Conservation (phyloP, 495 filamentous ascomycete species). For the Pyronema omphalodes region DNA sequence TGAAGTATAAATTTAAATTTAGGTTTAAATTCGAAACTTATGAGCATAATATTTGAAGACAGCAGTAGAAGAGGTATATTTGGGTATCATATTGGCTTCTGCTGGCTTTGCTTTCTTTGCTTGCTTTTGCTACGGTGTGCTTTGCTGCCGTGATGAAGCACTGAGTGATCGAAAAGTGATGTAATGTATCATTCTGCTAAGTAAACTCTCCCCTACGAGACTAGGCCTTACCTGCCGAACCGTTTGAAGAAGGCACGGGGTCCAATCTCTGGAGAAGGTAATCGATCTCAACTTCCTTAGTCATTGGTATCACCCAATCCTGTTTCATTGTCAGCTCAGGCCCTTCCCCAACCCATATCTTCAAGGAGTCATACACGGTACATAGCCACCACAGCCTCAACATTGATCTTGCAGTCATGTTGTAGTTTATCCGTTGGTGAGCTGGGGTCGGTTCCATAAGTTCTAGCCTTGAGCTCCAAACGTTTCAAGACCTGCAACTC, state of each 20-base stretch:
- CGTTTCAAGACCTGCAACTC: constrained; percentile 85
- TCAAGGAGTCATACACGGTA: constrained; percentile 44
- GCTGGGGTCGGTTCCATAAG: constrained; percentile 83
- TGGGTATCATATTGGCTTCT: too few species aligned
- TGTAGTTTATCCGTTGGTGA: constrained; percentile 20
- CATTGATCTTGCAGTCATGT: constrained; percentile 56
- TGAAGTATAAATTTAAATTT: too few species aligned
- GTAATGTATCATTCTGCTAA: too few species aligned
- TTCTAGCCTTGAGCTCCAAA: constrained; percentile 75
- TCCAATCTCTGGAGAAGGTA: constrained; percentile 89
- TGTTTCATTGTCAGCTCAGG: constrained; percentile 16
- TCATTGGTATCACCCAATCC: constrained; percentile 88
- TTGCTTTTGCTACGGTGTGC: too few species aligned
- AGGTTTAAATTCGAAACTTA: too few species aligned
- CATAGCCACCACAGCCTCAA: constrained; percentile 82
- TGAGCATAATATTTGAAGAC: too few species aligned
- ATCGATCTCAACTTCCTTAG: constrained; percentile 92
- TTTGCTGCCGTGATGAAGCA: too few species aligned
- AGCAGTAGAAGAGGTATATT: too few species aligned
- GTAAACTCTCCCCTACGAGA: too few species aligned
- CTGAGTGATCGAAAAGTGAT: too few species aligned
- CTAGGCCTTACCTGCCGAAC: background rate
- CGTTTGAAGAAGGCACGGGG: background rate
- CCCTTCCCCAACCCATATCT: background rate
- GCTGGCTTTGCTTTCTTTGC: too few species aligned